Base-by-base conservation (phyloP, 345 rosid species). In the Aquilaria malaccensis region DNA sequence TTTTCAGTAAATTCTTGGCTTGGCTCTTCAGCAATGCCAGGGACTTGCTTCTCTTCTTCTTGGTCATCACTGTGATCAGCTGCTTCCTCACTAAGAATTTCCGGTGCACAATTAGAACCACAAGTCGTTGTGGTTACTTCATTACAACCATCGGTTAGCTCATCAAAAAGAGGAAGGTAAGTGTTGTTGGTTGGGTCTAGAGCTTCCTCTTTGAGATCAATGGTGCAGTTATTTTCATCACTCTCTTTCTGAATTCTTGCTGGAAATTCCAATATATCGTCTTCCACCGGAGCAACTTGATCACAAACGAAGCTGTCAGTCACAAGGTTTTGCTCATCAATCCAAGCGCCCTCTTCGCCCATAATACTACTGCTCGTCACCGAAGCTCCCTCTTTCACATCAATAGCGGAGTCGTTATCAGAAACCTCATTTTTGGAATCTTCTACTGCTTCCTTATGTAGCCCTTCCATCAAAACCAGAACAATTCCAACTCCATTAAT, bases 331-430 rank as follows among this genome's bases (percentile, higher is more conserved):
- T 50, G 33, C 14, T 72, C 79, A 57, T 29, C 47, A 57, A 56
- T 66, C 67, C 60, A 45, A 52, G 62, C 70, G 56, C 63, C 51
- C 59, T 55, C 70, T 59, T 73, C 79, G 52, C 55, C 64, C 10
- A 65, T 61, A 12, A 65, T 9, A 3, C 43, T 37, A 37, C 43
- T 37, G 43, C 43, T 37, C 7, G 43, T 37, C 43, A 2, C 43
- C 0, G 43, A 37, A 37, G 2, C 43, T 37, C 43, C 43, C 43
- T 37, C 43, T 9, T 37, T 9, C 43, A 37, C 4, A 37, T 37
- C 43, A 37, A 37, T 37, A 9, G 43, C 7, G 43, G 7, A 37
- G 43, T 9, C 7, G 43, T 37, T 37, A 4, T 0, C 43, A 37
- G 4, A 37, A 37, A 1, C 43, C 43, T 9, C 43, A 37, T 4